A percentile compares a stretch with the other conserved stretches of the same genome.
phyloP scores from a whole-genome alignment of 108 stramenopile species.

The Cyclostephanos tholiformis region DNA sequence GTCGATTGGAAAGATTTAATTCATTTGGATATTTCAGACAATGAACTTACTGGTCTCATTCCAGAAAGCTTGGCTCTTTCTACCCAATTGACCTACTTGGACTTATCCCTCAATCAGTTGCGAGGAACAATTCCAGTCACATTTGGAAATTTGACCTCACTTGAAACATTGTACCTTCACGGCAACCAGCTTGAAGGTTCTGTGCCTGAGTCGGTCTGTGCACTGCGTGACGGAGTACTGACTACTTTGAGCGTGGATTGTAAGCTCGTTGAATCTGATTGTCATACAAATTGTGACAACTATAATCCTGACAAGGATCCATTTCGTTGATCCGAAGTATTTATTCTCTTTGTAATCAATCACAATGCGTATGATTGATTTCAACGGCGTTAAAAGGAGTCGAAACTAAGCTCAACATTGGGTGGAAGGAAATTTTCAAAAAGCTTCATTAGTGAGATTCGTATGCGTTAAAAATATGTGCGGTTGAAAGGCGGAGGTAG shows the following conservation, averaged over 20 bases:
- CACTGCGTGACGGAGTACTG: conserved; percentile 16
- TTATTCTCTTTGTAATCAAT: neutral
- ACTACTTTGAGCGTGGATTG: conserved; percentile 30
- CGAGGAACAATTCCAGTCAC: conserved; percentile 56
- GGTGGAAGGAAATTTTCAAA: no score
- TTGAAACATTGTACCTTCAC: conserved; percentile 57
- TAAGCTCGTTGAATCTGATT: conserved; percentile 19
- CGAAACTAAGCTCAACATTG: no score
- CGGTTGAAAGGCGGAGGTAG: no score
- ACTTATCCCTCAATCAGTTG: conserved; percentile 51
- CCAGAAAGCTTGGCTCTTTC: conserved; percentile 26
- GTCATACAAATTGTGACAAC: conserved; percentile 29
- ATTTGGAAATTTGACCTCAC: conserved; percentile 29
- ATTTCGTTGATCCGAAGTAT: neutral
- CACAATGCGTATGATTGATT: neutral
- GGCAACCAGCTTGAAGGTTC: conserved; percentile 55
- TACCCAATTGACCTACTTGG: conserved; percentile 25
- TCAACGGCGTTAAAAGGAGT: no score
- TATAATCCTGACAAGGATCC: conserved; percentile 21
- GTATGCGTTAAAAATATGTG: no score
- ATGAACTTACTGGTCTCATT: conserved; percentile 26
- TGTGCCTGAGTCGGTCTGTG: conserved; percentile 48
- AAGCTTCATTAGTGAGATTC: no score
- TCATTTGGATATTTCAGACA: conserved; percentile 33
- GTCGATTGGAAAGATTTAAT: conserved; percentile 13